A percentile compares a stretch with the other conserved stretches of the same genome.
phyloP scores from a whole-genome alignment of 768 basidiomycete genomes.

The Amanita rubescens region DNA sequence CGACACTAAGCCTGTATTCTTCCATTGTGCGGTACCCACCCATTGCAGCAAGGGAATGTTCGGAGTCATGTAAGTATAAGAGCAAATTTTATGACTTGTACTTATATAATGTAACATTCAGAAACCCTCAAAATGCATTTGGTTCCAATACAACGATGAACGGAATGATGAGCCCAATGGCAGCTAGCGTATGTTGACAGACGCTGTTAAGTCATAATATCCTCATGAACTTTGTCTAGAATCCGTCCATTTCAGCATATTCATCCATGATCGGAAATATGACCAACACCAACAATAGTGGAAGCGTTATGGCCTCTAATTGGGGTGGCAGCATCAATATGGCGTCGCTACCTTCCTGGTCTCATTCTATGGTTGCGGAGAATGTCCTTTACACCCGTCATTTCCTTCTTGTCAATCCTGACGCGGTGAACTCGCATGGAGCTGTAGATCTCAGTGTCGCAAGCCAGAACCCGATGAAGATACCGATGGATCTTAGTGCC shows the following conservation, averaged over 20 bases:
- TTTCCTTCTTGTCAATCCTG: constrained; percentile 41
- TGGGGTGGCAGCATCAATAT: constrained; percentile 67
- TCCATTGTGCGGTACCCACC: constrained; percentile 60
- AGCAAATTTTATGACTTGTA: background rate
- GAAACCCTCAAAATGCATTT: constrained; percentile 51
- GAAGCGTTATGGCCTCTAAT: constrained; percentile 26
- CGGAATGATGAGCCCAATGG: constrained; percentile 43
- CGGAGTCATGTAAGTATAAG: constrained; percentile 50
- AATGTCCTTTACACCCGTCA: constrained; percentile 48
- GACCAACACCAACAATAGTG: constrained; percentile 36
- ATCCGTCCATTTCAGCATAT: constrained; percentile 51
- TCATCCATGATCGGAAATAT: constrained; percentile 39
- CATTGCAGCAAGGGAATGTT: constrained; percentile 87
- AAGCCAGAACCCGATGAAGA: constrained; percentile 41
- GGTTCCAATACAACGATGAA: constrained; percentile 40
- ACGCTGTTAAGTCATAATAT: background rate
- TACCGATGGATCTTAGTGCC: constrained; percentile 50
- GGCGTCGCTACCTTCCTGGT: constrained; percentile 44
- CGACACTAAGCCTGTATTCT: constrained; percentile 65
- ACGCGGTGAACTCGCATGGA: constrained; percentile 43
- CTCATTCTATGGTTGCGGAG: constrained; percentile 41
- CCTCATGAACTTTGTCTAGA: constrained; percentile 22
- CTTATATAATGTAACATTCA: constrained; percentile 16
- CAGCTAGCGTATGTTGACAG: constrained; percentile 31
- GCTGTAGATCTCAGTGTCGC: constrained; percentile 37